Evolutionary conservation across 139 green algal species (phyloP), one percentile per base, ranked within the genome.

Genomic region (Micractinium sp.): DNA sequence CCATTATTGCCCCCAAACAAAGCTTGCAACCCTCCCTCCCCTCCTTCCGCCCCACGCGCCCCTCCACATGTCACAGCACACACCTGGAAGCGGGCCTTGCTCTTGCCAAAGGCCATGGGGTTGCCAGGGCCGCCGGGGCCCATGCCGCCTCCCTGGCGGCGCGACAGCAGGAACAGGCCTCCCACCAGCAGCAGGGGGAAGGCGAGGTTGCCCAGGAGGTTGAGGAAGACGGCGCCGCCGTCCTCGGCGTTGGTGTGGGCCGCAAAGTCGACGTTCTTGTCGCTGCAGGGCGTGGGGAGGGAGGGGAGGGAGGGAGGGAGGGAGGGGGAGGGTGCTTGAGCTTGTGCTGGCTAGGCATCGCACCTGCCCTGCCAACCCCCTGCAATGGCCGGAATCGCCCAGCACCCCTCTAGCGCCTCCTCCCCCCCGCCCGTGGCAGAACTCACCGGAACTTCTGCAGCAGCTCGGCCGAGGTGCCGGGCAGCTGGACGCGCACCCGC

Each of bases 191-290:
- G 94, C 79, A 99, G 95, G 33, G 98, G 98, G 95, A 99, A 99
- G 39, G 98, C 98, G 56, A 99, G 95, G 95, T 99, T 99, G 90
- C 98, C 96, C 33, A 98, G 93, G 75, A 98, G 95, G 94, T 97
- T 98, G 29, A 98, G 92, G 93, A 98, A 97, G 4, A 99, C 97
- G 61, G 96, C 94, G 75, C 96, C 95, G 41, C 95, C 95, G 91
- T 99, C 98, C 93, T 99, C 98, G 23, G 95, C 96, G 92, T 97
- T 95, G 84, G 95, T 95, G 94, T 99, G 98, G 14, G 98, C 97
- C 2, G 98, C 98, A 92, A 99, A 99, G 95, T 99, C 97, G 31
- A 99, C 95, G 80, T 98, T 98, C 95, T 99, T 99, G 92, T 99
- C 97, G 56, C 76, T 84, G 78, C 78, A 66, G 27, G 25, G 76